These are phyloP conservation scores for Coccomyxa subellipsoidea DNA, from an alignment of 163 green algal genomes.

Conservation along the genomic window DNA sequence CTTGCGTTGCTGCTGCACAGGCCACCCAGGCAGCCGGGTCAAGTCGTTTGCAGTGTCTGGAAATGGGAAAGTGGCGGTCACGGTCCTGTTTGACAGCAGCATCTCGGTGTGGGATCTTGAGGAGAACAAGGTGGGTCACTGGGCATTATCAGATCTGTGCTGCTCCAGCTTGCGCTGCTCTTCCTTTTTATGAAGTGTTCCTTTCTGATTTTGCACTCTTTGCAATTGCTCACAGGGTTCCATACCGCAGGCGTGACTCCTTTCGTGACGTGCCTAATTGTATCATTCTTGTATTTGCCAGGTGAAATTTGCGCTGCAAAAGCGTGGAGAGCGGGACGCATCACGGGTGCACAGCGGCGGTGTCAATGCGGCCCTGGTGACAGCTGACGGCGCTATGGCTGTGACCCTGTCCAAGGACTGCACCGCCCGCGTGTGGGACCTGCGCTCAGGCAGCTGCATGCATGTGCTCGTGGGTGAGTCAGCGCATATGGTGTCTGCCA, in stretches of 20 bases:
- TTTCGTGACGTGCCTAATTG: no score
- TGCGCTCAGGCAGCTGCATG: conserved; percentile 39
- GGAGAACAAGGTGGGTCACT: conserved; percentile 8
- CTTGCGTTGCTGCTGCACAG: conserved; percentile 3
- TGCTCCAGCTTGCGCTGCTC: background rate
- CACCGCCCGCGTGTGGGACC: conserved; percentile 69
- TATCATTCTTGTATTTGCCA: no score
- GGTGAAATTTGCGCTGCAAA: conserved; percentile 32
- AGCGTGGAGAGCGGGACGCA: conserved; percentile 44
- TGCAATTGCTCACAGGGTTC: no score
- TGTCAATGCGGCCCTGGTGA: conserved; percentile 54
- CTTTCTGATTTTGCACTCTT: no score
- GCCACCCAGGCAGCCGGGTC: conserved; percentile 59
- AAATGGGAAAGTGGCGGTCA: conserved; percentile 41
- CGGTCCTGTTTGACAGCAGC: conserved; percentile 75
- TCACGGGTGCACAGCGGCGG: conserved; percentile 36
- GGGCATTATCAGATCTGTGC: background rate
- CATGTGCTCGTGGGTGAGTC: conserved; percentile 32
- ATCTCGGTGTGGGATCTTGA: conserved; percentile 46
- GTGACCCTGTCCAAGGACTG: conserved; percentile 42
- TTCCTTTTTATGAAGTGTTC: no score
- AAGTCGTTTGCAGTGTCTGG: conserved; percentile 59
- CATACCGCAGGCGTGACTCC: no score
- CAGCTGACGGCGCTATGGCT: background rate
- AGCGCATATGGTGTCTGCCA: no score